These are phyloP conservation scores for Vitis hybrid DNA, from an alignment of 177 flowering plant species.

Conservation along the genomic window DNA sequence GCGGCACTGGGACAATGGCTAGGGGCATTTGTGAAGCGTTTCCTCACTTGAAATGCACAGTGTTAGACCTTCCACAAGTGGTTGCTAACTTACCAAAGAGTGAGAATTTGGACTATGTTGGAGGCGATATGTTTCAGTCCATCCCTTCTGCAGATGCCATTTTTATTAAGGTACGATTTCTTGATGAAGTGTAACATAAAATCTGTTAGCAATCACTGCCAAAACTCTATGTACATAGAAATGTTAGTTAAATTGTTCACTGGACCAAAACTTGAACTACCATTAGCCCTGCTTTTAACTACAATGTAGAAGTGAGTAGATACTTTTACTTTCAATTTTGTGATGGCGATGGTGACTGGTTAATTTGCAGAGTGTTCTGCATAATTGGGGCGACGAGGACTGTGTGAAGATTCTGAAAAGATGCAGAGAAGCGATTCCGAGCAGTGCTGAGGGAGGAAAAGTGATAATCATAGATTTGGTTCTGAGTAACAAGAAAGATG, in stretches of 20 bases:
- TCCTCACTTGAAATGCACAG: constrained; percentile 33
- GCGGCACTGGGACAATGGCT: constrained; percentile 31
- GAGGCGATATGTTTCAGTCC: constrained; percentile 38
- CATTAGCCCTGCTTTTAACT: too few relatives aligned
- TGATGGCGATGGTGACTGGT: background rate
- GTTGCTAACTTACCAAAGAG: constrained; percentile 18
- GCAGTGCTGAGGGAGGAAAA: constrained; percentile 22
- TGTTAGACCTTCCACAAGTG: constrained; percentile 39
- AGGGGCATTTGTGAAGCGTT: constrained; percentile 22
- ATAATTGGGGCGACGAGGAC: constrained; percentile 20
- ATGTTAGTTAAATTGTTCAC: background rate
- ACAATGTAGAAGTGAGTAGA: too few relatives aligned
- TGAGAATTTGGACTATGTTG: constrained; percentile 24
- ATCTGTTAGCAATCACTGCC: too few relatives aligned
- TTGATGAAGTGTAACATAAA: background rate
- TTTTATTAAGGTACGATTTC: constrained; percentile 30
- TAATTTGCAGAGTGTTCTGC: constrained; percentile 25
- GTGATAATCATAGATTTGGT: constrained; percentile 31
- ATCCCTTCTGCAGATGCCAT: constrained; percentile 43
- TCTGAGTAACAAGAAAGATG: constrained; percentile 14
- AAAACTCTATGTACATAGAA: too few relatives aligned
- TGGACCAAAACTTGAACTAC: too few relatives aligned
- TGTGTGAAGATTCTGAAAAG: constrained; percentile 25
- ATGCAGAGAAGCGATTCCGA: constrained; percentile 26
- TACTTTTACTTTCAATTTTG: background rate